Base-by-base conservation (phyloP, 257 asterid species). In the Solanum microdontum region DNA sequence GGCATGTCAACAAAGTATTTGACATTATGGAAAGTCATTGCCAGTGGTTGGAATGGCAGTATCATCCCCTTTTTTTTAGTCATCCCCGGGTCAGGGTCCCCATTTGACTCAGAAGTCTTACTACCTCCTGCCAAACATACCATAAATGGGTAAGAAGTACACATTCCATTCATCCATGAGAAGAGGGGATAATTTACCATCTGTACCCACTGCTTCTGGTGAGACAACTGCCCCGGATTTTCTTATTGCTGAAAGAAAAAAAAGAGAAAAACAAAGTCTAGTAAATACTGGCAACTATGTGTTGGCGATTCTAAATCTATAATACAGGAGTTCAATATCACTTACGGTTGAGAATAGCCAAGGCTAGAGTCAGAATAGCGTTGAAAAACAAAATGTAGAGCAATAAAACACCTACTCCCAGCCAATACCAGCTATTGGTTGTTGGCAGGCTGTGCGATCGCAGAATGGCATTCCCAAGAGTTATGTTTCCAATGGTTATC, bases 1-100 rank as follows among this genome's bases (percentile, higher is more conserved):
- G 99, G 98, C 98, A 95, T 94, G 86, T 95, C 98, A 87, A 96
- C 99, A 86, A 89, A 96, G 91, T 96, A 96, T 90, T 95, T 96
- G 90, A 96, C 95, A 13, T 93, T 94, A 79, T 94, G 93, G 92
- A 96, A 96, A 85, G 95, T 94, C 94, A 96, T 93, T 89, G 93
- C 88, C 86, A 96, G 90, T 40, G 98, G 99, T 91, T 94, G 92
- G 91, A 96, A 96, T 86, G 99, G 99, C 76, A 96, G 96, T 89
- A 96, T 95, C 99, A 95, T 96, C 83, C 99, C 99, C 89, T 90
- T 96, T 84, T 87, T 93, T 87, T 83, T 89, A 36, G 28, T 83
- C 87, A 33, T 89, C 64, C 77, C 89, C 68, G 72, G 88, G 30
- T 74, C 73, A 76, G 89, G 32, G 82, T 37, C 30, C 43, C 84